These are phyloP conservation scores for Basipetospora sp. DNA, from an alignment of 2,329 filamentous ascomycete species.

Conservation along the genomic window DNA sequence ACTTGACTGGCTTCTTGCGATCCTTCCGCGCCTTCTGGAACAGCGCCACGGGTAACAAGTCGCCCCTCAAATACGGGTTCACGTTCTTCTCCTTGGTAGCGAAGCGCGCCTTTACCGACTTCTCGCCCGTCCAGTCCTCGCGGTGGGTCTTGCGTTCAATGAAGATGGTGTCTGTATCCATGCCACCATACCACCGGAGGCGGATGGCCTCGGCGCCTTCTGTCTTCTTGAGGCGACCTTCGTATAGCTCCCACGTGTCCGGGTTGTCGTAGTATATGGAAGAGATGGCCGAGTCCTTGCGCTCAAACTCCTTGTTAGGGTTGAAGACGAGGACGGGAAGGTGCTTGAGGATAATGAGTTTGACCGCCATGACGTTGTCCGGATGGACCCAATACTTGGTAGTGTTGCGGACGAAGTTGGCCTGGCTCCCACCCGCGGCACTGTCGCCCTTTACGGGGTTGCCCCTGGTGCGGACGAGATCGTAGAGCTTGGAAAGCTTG, in stretches of 20 bases:
- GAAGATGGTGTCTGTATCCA: constrained; percentile 90
- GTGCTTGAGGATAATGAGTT: constrained; percentile 95
- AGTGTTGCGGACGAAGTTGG: constrained; percentile 90
- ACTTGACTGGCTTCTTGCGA: constrained; percentile 81
- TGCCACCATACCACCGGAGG: constrained; percentile 91
- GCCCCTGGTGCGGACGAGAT: constrained; percentile 81
- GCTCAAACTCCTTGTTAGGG: constrained; percentile 86
- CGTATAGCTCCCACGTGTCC: constrained; percentile 84
- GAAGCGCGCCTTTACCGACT: constrained; percentile 96
- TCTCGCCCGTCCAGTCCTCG: constrained; percentile 97
- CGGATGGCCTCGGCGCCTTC: constrained; percentile 95
- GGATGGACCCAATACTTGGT: constrained; percentile 99
- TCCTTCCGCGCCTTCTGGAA: constrained; percentile 95
- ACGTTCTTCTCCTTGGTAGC: constrained; percentile 93
- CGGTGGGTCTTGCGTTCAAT: constrained; percentile 96
- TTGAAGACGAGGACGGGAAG: constrained; percentile 95
- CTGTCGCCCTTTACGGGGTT: constrained; percentile 88
- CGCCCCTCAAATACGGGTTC: constrained; percentile 74
- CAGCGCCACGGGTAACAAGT: constrained; percentile 70
- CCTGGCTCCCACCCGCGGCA: constrained; percentile 77
- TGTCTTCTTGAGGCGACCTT: constrained; percentile 89
- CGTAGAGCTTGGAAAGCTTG: constrained; percentile 87
- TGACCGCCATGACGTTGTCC: constrained; percentile 94
- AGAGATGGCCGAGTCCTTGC: constrained; percentile 81
- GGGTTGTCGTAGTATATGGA: constrained; percentile 98